These are phyloP conservation scores for Backusella tarrabulga DNA, from an alignment of 192 early-diverging fungal genomes.

Conservation along the genomic window DNA sequence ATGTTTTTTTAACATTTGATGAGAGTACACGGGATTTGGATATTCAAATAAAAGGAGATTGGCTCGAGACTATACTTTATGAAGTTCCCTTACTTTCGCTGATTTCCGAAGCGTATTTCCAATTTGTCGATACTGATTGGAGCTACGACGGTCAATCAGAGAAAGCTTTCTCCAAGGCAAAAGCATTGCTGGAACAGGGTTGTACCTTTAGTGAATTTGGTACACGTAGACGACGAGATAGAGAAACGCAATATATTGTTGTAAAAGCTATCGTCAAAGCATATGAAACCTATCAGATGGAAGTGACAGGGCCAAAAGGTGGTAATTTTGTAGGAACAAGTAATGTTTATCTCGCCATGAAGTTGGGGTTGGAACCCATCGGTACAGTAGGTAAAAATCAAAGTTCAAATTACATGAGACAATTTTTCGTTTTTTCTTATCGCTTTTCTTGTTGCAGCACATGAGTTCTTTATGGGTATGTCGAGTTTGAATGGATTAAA, in stretches of 20 bases:
- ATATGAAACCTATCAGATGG: constrained; percentile 3
- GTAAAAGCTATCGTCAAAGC: constrained; percentile 38
- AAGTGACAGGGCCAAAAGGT: constrained; percentile 23
- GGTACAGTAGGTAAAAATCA: constrained; percentile 42
- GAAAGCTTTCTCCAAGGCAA: constrained; percentile 46
- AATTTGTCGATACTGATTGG: constrained; percentile 70
- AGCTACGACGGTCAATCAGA: constrained; percentile 58
- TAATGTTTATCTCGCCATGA: constrained; percentile 67
- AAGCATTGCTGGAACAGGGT: constrained; percentile 45
- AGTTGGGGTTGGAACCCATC: constrained; percentile 32
- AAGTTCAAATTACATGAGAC: no score
- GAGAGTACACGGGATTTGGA: constrained; percentile 23
- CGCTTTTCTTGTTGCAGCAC: constrained; percentile 45
- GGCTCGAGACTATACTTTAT: constrained; percentile 73
- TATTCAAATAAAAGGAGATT: constrained; percentile 55
- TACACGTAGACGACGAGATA: constrained; percentile 65
- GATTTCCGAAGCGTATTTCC: constrained; percentile 67
- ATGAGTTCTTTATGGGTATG: constrained; percentile 77
- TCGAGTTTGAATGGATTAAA: constrained; percentile 59
- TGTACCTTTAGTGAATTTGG: constrained; percentile 80
- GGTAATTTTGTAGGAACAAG: constrained; percentile 58
- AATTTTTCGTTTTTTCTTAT: not conserved
- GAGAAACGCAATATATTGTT: constrained; percentile 63
- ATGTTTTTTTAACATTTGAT: constrained; percentile 39
- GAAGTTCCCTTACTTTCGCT: constrained; percentile 71